Percentiles rank a stretch among this genome's conserved stretches.
These are phyloP conservation scores for Pyrenochaeta sp. DNA, from an alignment of 2,329 filamentous ascomycete genomes.

Conservation along the genomic window DNA sequence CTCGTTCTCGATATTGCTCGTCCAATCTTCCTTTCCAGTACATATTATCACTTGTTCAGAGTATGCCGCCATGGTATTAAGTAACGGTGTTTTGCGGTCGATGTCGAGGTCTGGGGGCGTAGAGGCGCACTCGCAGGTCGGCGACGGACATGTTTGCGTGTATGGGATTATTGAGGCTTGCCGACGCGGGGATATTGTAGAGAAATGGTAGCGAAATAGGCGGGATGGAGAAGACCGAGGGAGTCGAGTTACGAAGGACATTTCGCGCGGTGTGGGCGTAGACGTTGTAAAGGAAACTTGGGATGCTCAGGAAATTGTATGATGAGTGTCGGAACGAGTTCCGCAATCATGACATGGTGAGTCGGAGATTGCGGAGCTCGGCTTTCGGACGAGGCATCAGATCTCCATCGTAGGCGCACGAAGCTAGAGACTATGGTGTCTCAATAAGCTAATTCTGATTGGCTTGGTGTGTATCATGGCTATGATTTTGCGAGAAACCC, in stretches of 20 bases:
- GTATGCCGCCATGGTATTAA: slow-evolving; percentile 80
- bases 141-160: slow-evolving; percentile 68
- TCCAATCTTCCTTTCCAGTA: slow-evolving; percentile 83
- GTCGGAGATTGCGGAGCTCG: slow-evolving; percentile 8
- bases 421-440: too few species aligned
- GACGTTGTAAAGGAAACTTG: not conserved
- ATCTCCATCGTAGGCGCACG: not conserved
- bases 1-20: slow-evolving; percentile 84
- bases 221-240: not conserved
- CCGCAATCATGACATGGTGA: slow-evolving; percentile 2
- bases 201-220: slow-evolving; percentile 9
- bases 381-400: not conserved
- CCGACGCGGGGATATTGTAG: slow-evolving; percentile 6
- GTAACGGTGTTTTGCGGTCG: slow-evolving; percentile 73
- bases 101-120: slow-evolving; percentile 75
- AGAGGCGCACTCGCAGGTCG: slow-evolving; percentile 78
- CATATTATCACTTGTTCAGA: slow-evolving; percentile 84
- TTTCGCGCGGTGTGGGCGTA: not conserved
- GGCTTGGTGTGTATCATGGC: not conserved
- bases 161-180: slow-evolving; percentile 32
- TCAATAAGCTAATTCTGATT: not conserved
- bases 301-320: not conserved
- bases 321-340: slow-evolving; percentile 2
- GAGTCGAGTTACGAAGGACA: slow-evolving; percentile 7
- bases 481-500: too few species aligned